Percentiles rank a stretch among this genome's conserved stretches.
Evolutionary conservation across 2,329 filamentous ascomycete species (phyloP).

Genomic region (Lachnellula occidentalis): DNA sequence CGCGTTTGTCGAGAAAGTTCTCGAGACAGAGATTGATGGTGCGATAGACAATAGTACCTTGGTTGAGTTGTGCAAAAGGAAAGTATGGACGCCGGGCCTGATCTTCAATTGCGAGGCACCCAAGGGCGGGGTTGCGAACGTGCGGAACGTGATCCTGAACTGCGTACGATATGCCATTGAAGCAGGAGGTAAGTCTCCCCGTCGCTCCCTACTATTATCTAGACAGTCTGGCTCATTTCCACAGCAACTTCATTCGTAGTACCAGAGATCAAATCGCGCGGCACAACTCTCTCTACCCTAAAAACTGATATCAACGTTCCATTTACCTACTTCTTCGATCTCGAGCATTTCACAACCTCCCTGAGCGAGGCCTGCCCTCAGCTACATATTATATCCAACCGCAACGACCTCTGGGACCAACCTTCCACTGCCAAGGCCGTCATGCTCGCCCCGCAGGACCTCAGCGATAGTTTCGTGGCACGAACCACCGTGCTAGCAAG

Average conservation of each 20-base stretch:
- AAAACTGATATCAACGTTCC: slow-evolving; percentile 6
- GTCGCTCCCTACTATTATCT: neutral
- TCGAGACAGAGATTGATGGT: slow-evolving; percentile 19
- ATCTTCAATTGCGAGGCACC: slow-evolving; percentile 40
- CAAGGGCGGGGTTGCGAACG: slow-evolving; percentile 39
- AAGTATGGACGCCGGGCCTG: slow-evolving; percentile 36
- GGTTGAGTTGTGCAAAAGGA: slow-evolving; percentile 31
- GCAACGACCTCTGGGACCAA: slow-evolving; percentile 15
- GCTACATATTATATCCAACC: slow-evolving; percentile 11
- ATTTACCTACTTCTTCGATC: slow-evolving; percentile 25
- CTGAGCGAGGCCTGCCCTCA: slow-evolving; percentile 17
- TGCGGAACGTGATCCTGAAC: slow-evolving; percentile 41
- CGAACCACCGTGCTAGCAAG: neutral
- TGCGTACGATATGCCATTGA: slow-evolving; percentile 44
- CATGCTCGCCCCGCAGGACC: neutral
- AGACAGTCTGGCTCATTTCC: slow-evolving; percentile 14
- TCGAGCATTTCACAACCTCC: slow-evolving; percentile 16
- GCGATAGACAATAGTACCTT: slow-evolving; percentile 15
- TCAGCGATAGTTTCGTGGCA: slow-evolving; percentile 2
- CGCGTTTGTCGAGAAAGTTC: slow-evolving; percentile 12
- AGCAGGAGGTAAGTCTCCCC: slow-evolving; percentile 36
- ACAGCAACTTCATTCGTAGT: slow-evolving; percentile 35
- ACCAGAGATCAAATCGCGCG: slow-evolving; percentile 24
- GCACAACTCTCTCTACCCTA: slow-evolving; percentile 5
- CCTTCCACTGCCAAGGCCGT: slow-evolving; percentile 8